phyloP scores from a whole-genome alignment of 2,329 filamentous ascomycete genomes.

The Fonsecaea nubica region DNA sequence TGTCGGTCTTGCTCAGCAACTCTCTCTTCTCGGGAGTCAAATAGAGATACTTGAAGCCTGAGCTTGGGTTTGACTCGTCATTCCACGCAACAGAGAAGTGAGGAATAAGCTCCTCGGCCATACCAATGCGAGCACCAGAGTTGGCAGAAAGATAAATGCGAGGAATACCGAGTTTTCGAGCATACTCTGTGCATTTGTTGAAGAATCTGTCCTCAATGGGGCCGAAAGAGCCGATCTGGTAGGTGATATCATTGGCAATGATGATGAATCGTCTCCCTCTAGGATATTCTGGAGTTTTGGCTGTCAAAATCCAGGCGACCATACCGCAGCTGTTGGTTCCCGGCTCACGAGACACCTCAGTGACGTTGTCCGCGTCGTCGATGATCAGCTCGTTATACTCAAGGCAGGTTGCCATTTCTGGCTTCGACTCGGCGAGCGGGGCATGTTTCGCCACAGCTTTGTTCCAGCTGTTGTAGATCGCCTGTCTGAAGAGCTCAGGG shows the following conservation, averaged over 20 bases:
- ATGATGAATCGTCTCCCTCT: constrained; percentile 91
- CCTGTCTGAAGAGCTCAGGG: constrained; percentile 98
- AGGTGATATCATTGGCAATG: constrained; percentile 98
- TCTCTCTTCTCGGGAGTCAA: constrained; percentile 84
- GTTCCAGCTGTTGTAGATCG: constrained; percentile 93
- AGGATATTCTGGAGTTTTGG: constrained; percentile 94
- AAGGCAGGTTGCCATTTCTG: constrained; percentile 85
- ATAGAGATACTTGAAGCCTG: constrained; percentile 97
- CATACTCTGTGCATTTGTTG: constrained; percentile 97
- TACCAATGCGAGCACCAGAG: constrained; percentile 95
- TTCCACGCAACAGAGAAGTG: constrained; percentile 99
- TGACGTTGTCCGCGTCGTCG: constrained; percentile 88
- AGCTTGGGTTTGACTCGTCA: constrained; percentile 76
- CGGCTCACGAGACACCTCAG: constrained; percentile 92
- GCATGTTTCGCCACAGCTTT: constrained; percentile 76
- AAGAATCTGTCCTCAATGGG: constrained; percentile 98
- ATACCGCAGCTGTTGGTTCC: constrained; percentile 97
- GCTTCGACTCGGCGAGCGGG: constrained; percentile 77
- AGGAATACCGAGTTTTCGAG: constrained; percentile 90
- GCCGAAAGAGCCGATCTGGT: constrained; percentile 97
- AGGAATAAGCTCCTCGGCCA: constrained; percentile 95
- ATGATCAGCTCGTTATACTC: constrained; percentile 93
- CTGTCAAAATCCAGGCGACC: constrained; percentile 97
- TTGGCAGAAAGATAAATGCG: constrained; percentile 98
- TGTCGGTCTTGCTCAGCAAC: constrained; percentile 79